Conservation (phyloP, 192 early-diverging fungal genomes). For the Phycomyces nitens region DNA sequence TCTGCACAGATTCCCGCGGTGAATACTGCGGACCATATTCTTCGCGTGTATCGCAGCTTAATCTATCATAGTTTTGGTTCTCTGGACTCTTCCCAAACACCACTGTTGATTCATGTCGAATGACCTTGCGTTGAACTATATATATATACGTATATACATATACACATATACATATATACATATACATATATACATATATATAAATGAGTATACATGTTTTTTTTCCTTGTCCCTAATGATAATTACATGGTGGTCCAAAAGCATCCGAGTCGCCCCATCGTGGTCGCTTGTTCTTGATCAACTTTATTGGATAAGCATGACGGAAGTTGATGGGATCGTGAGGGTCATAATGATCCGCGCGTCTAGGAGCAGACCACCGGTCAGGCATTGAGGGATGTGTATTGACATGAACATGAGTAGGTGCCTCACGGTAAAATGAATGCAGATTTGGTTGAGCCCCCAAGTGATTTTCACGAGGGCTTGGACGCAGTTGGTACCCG, state of each 20-base stretch:
- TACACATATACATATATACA: background rate
- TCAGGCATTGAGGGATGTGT: background rate
- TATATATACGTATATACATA: background rate
- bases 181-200: too few relatives aligned
- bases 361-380: background rate
- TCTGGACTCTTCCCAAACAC: too few relatives aligned
- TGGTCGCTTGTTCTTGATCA: background rate
- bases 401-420: background rate
- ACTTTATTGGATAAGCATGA: constrained; percentile 4
- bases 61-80: too few relatives aligned
- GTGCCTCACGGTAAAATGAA: background rate
- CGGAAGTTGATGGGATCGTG: constrained; percentile 13
- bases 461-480: background rate
- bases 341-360: constrained; percentile 7
- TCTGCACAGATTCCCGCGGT: too few relatives aligned
- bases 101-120: too few relatives aligned
- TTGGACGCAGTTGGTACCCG: background rate
- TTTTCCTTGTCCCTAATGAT: too few relatives aligned
- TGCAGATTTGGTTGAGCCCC: background rate
- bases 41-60: too few relatives aligned
- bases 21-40: too few relatives aligned
- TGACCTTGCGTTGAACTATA: too few relatives aligned
- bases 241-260: background rate
- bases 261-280: background rate
- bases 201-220: too few relatives aligned